Evolutionary conservation across 1,139 yeast genomes (phyloP), one percentile per base, ranked within the genome.

Genomic region (Groenewaldozyma sp.): DNA sequence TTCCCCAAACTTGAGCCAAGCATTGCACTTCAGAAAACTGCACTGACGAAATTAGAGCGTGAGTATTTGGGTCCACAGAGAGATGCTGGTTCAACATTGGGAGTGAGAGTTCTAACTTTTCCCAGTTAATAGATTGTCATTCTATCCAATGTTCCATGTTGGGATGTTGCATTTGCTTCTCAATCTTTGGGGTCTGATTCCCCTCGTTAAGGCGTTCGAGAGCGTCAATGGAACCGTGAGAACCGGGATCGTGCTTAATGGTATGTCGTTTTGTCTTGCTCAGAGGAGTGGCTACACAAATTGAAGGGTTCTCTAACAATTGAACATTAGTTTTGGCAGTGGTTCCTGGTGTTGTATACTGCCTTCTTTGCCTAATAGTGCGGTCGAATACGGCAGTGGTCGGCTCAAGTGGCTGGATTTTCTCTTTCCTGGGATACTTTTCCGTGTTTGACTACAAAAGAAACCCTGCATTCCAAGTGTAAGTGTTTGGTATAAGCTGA

Each of bases 201-300:
- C 88, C 4, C 63, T 87, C 55, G 65, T 82, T 24, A 67, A 72
- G 17, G 44, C 51, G 39, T 87, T 79, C 60, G 97, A 88, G 63
- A 65, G 69, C 40, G 60, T 65, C 22, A 82, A 86, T 52, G 97
- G 97, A 7, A 87, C 97, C 0, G 79, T 88, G 1, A 76, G 83
- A 56, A 82, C 96, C 2, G 96, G 94, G 1, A 69, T 88, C 39
- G 79, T 87, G 17, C 66, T 88, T 44, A 84, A 86, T 58, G 48
- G 62, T 54, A 40, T 33, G 52, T 46, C 2, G 2, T 20, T 39
- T 32, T 33, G 16, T 3, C 2, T 18, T n/a, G 19, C 10, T 31
- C n/a, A 9, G n/a, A n/a, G n/a, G n/a, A n/a, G n/a, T 32, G 11
- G 33, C 35, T 14, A 17, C 10, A 32, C 10, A 9, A 11, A 32